Evolutionary conservation across 805 yeast species (phyloP).

Genomic region (Saccharomycopsis sp.): DNA sequence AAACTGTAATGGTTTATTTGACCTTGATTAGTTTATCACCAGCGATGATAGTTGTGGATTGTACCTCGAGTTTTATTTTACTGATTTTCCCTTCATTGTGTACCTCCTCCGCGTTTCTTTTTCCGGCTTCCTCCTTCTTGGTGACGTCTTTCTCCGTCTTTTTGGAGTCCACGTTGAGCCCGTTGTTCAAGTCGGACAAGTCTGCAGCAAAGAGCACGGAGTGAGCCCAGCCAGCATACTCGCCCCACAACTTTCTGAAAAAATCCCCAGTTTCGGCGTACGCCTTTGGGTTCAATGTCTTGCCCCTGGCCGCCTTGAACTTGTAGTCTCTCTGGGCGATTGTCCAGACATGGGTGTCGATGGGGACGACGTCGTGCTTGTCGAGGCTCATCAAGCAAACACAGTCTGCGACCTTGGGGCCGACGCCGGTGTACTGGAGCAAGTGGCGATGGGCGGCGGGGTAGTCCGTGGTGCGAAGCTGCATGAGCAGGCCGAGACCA

Average conservation of each 20-base stretch:
- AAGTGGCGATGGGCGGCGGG: conserved; percentile 49
- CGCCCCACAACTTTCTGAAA: conserved; percentile 71
- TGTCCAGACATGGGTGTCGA: conserved; percentile 91
- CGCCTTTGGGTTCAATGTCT: conserved; percentile 40
- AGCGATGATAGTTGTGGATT: conserved; percentile 29
- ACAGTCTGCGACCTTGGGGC: conserved; percentile 97
- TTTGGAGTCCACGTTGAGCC: conserved; percentile 36
- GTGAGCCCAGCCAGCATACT: conserved; percentile 98
- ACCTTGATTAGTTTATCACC: conserved; percentile 18
- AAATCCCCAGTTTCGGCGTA: conserved; percentile 50
- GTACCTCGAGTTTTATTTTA: background rate
- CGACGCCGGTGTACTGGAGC: conserved; percentile 73
- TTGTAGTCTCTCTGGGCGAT: conserved; percentile 79
- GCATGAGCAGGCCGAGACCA: conserved; percentile 29
- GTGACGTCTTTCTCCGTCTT: background rate
- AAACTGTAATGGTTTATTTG: background rate
- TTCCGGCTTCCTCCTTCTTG: background rate
- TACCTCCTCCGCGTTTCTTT: background rate
- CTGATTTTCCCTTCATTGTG: background rate
- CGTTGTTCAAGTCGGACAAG: conserved; percentile 60
- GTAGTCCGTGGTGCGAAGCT: conserved; percentile 39
- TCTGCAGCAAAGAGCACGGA: conserved; percentile 88
- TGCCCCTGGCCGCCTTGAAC: conserved; percentile 32
- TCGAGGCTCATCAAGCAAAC: conserved; percentile 87
- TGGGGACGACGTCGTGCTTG: conserved; percentile 81